Base-by-base conservation (phyloP, 306 rosid genomes). In the Echinosophora koreensis region DNA sequence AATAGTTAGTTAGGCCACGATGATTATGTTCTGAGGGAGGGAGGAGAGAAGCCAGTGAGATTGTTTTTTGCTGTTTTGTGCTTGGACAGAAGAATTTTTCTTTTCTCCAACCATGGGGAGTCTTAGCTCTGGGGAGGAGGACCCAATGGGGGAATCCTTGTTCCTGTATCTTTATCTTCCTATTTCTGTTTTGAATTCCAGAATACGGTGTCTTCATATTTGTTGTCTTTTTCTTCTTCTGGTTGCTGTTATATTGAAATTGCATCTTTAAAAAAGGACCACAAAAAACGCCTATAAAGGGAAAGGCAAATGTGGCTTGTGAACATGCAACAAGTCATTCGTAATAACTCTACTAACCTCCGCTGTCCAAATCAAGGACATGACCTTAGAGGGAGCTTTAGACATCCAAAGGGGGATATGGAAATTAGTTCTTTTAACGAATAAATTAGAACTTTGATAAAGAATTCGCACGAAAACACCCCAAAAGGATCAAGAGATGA, bases 391-490 rank as follows among this genome's bases (percentile, higher is more conserved):
- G 47, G 62, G 49, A 14, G 57, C 35, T 34, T 35, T n/a, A 13
- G 39, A 57, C 22, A 22, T 22, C 22, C 22, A 22, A 22, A 22
- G 22, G 22, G 22, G 22, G 22, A 22, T 22, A 22, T 57, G 63
- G 63, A 27, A 57, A 38, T 27, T 12, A 67, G 58, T 9, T 27
- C 18, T 30, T 67, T 67, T 55, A 67, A 67, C 22, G 14, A 27
- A 37, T 7, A 41, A 47, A 28, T 67, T 28, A 47, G 39, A 22
- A 0, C 22, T 4, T 39, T 15, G 52, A 30, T 39, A 11, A 42
- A 39, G 51, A 30, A 64, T 27, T 18, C 27, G 56, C 50, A 11
- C 4, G 34, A 44, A 47, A 74, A 39, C 35, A 6, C 34, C 44
- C 46, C 11, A 13, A 32, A 60, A 60, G 66, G 18, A 3, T 35